phyloP scores from a whole-genome alignment of 768 basidiomycete species.

The Calocybe gangraenosa region DNA sequence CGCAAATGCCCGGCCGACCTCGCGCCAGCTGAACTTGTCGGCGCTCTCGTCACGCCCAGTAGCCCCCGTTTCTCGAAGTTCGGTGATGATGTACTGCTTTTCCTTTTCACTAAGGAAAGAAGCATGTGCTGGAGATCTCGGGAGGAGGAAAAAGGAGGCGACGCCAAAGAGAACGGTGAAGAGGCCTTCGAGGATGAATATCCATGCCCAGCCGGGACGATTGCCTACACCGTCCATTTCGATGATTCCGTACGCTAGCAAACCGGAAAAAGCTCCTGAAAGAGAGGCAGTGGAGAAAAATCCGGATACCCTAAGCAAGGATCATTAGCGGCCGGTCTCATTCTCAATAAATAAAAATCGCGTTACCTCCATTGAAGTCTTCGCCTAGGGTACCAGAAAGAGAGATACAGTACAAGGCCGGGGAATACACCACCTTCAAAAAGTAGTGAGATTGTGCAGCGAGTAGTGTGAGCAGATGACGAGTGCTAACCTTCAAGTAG shows the following conservation, averaged over 20 bases:
- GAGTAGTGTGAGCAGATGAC: neutral
- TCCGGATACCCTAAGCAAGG: conserved; percentile 31
- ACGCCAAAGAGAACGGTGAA: conserved; percentile 61
- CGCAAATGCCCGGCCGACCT: conserved; percentile 44
- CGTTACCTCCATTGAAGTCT: conserved; percentile 41
- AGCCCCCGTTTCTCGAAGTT: conserved; percentile 37
- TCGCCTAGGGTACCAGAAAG: conserved; percentile 51
- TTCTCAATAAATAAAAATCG: neutral
- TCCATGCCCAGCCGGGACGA: conserved; percentile 64
- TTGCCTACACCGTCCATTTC: conserved; percentile 54
- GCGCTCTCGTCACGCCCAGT: conserved; percentile 26
- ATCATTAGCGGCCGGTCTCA: conserved; percentile 30
- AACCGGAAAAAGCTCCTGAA: conserved; percentile 65
- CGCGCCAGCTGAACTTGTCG: conserved; percentile 53
- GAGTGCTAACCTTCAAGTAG: conserved; percentile 38
- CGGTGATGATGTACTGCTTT: conserved; percentile 40
- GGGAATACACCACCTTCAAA: conserved; percentile 52
- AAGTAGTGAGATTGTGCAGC: neutral
- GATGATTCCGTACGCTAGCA: conserved; percentile 63
- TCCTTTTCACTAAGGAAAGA: conserved; percentile 50
- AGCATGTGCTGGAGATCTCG: conserved; percentile 37
- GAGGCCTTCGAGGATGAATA: conserved; percentile 63
- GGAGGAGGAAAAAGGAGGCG: conserved; percentile 44
- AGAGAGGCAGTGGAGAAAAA: conserved; percentile 53
- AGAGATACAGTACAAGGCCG: conserved; percentile 53